These are phyloP conservation scores for Discostella stelligera DNA, from an alignment of 352 stramenopile species.

Conservation along the genomic window DNA sequence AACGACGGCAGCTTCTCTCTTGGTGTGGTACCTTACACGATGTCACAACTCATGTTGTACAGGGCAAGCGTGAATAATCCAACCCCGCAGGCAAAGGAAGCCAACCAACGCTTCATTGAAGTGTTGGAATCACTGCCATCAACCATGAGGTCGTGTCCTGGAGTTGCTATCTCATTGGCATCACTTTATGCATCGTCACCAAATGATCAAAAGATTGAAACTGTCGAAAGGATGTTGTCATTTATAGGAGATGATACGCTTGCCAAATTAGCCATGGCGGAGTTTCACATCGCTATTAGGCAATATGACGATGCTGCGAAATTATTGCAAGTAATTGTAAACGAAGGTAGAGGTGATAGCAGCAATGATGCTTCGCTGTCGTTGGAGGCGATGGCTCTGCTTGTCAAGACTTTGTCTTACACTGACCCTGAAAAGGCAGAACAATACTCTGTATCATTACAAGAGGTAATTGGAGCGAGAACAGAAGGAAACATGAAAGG, in stretches of 20 bases:
- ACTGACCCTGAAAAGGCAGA: slow-evolving; percentile 49
- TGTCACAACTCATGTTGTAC: slow-evolving; percentile 48
- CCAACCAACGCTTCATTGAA: slow-evolving; percentile 25
- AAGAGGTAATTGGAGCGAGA: slow-evolving; percentile 12
- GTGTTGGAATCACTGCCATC: slow-evolving; percentile 59
- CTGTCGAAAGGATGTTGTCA: slow-evolving; percentile 21
- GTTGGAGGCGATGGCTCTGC: slow-evolving; percentile 45
- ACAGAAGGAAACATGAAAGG: slow-evolving; percentile 5
- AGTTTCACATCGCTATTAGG: slow-evolving; percentile 52
- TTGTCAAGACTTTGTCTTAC: slow-evolving; percentile 69
- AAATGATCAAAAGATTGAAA: slow-evolving; percentile 10
- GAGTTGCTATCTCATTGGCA: slow-evolving; percentile 52
- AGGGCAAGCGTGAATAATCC: slow-evolving; percentile 11
- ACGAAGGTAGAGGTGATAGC: slow-evolving; percentile 21
- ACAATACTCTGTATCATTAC: slow-evolving; percentile 41
- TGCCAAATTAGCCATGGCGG: slow-evolving; percentile 39
- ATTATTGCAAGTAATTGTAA: slow-evolving; percentile 50
- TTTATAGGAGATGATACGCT: slow-evolving; percentile 24
- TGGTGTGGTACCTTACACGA: slow-evolving; percentile 31
- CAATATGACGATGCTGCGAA: slow-evolving; percentile 58
- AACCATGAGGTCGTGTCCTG: slow-evolving; percentile 51
- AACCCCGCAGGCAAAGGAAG: slow-evolving; percentile 9
- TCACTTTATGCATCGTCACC: slow-evolving; percentile 28
- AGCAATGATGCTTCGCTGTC: not conserved
- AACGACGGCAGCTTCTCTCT: no score